Evolutionary conservation across 2,329 filamentous ascomycete species (phyloP).

Genomic region (Bisporella sp.): DNA sequence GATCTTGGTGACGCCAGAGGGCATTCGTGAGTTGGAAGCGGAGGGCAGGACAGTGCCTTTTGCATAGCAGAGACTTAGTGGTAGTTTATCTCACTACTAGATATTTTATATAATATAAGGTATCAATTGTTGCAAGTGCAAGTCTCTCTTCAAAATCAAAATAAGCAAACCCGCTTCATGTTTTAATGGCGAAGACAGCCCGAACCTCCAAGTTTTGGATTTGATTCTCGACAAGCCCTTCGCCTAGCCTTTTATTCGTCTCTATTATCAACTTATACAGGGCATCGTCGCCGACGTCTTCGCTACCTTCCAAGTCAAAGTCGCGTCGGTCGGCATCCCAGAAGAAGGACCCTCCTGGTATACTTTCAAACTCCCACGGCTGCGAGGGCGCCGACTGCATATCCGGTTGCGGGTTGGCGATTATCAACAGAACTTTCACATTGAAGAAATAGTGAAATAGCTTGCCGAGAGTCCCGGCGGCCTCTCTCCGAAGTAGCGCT

Average conservation of each 20-base stretch:
- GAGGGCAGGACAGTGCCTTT: no score
- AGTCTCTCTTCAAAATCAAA: no score
- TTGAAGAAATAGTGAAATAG: neutral
- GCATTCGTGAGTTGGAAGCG: no score
- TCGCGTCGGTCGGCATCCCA: neutral
- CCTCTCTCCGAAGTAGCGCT: neutral
- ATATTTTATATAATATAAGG: no score
- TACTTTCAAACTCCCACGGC: neutral
- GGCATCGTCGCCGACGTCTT: neutral
- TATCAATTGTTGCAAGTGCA: no score
- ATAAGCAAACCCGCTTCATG: neutral
- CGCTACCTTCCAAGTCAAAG: neutral
- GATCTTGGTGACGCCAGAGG: no score
- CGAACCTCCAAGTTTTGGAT: neutral
- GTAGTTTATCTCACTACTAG: no score
- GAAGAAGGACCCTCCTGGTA: neutral
- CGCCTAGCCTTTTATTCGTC: neutral
- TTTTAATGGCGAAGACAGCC: neutral
- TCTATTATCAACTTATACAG: neutral
- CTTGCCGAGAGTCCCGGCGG: neutral
- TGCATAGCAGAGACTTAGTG: no score
- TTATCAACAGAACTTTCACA: neutral
- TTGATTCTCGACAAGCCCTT: neutral
- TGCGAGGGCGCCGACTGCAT: neutral
- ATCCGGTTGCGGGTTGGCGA: neutral